A percentile compares a stretch with the other conserved stretches of the same genome.
phyloP scores from a whole-genome alignment of 305 asterid species.

The Lippia alba region DNA sequence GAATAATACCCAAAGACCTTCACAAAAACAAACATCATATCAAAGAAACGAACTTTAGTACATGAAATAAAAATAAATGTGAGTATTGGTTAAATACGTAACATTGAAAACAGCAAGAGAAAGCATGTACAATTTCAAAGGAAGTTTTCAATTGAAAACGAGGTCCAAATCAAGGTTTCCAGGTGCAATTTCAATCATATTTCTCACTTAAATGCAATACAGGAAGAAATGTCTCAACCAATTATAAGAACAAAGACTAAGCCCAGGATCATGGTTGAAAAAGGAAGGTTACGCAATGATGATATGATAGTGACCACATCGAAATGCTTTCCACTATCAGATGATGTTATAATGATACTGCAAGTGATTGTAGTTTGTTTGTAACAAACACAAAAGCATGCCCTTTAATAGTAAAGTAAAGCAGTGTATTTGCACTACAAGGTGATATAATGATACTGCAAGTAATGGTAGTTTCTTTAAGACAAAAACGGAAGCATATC shows the following conservation, averaged over 20 bases:
- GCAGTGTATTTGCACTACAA: background rate
- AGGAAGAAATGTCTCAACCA: background rate
- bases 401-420: background rate
- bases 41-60: constrained; percentile 14
- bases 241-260: background rate
- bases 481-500: background rate
- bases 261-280: background rate
- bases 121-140: background rate
- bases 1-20: constrained; percentile 43
- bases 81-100: constrained; percentile 7
- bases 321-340: background rate
- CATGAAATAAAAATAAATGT: background rate
- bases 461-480: background rate
- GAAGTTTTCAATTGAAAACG: background rate
- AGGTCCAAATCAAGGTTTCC: background rate
- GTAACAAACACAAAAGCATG: background rate
- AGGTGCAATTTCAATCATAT: background rate
- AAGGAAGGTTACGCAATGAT: background rate
- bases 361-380: background rate
- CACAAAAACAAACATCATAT: constrained; percentile 15
- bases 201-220: background rate
- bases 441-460: background rate
- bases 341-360: background rate
- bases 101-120: background rate
- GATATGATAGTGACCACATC: background rate